Base-by-base conservation (phyloP, 352 stramenopile species). In the Globisporangium camurandrum region DNA sequence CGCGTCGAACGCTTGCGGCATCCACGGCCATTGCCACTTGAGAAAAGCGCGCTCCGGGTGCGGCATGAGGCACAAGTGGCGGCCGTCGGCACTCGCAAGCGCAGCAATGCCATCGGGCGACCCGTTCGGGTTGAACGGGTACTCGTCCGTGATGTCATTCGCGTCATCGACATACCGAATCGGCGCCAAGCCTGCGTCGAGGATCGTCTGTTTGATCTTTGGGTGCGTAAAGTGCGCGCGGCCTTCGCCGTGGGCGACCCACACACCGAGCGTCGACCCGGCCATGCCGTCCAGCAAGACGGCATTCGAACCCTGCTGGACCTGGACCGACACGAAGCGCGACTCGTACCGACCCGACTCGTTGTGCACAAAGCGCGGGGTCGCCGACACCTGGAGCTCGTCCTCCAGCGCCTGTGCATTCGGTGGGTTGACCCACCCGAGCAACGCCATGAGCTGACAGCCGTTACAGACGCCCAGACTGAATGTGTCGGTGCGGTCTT, bases 101-200 rank as follows among this genome's bases (percentile, higher is more conserved):
- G 88, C 96, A 23, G 97, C 96, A 57, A 99, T 98, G 38, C 95
- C 96, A 33, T 88, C 66, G 4, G 93, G 90, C 59, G 95, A 99
- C 7, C 97, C 97, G 70, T 99, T 99, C 47, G 97, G 97, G 69
- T 99, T 99, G 79, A 98, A 98, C 33, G 97, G 97, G 71, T 99
- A 99, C 53, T 88, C 84, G 56, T 97, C 73, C 38, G 96, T 99
- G 16, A 92, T 62, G 34, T 88, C 61, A 56, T 97, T 97, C 26
- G 60, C 75, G 70, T 99, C 96, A 63, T 99, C 94, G 17, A 98
- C 96, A 64, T 98, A 99, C 30, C 95, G 90, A 49, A 99, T 75
- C 5, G 97, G 93, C 17, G 93, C 93, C n/a, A 98, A 76, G 14
- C 95, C 87, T 12, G 90, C 86, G 44, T 89, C 67, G 24, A 97